Base-by-base conservation (phyloP, 495 filamentous ascomycete species). In the Neurospora pannonica region DNA sequence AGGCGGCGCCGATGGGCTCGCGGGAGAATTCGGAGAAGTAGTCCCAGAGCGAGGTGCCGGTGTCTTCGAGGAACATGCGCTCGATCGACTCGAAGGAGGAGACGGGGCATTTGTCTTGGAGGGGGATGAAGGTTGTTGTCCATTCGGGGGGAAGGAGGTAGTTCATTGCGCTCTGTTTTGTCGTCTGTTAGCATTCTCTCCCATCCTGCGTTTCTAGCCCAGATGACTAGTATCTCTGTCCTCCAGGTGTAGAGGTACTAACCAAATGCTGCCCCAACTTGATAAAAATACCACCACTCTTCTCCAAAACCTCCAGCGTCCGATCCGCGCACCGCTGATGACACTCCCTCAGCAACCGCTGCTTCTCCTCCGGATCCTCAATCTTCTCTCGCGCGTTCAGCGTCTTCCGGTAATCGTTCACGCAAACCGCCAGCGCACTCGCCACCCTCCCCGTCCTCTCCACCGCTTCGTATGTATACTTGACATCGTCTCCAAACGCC, bases 271-370 rank as follows among this genome's bases (percentile, higher is more conserved):
- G 96, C 31, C 96, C 96, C 36, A 99, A 83, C 82, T 99, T 99
- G 79, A 99, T 98, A 77, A 98, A 99, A 77, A 99, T 94, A 7
- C 95, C 97, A 43, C 96, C 96, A 83, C 97, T 98, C 84, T 91
- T 92, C 85, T 99, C 95, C 37, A 99, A 84, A 0, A 96, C 94
- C 42, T 86, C 86, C 21, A 98, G 84, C 13, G 96, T 97, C 72
- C 96, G 90, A 71, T 82, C 78, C 15, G 96, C 97, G 83, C 96
- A 99, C 79, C 96, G 89, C 81, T 95, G 91, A 84, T 99, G 96
- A 80, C 96, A 98, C 77, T 89, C 90, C 76, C 89, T 90, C 70
- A 99, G 86, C n/a, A 90, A 78, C 38, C 81, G 82, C n/a, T 87
- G 84, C 77, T 88, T 85, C 79, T 95, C 89, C 70, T 89, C 88